Evolutionary conservation across 164 flowering plant species (phyloP).

Genomic region (Pachysandra terminalis): DNA sequence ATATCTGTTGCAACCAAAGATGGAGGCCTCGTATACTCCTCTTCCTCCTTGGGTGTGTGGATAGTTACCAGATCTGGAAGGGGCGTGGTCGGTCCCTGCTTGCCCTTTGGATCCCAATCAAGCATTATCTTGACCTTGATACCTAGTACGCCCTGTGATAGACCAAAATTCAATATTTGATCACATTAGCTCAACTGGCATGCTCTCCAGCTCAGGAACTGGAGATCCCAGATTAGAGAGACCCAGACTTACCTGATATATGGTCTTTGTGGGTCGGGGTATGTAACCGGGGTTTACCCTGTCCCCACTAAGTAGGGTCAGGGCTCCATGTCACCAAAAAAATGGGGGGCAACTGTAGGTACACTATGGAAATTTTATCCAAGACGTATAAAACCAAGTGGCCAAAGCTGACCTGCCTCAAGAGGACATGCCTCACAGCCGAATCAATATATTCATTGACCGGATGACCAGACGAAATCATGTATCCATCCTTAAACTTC

Average conservation of each 20-base stretch:
- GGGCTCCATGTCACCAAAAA: no score
- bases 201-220: no score
- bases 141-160: constrained; percentile 59
- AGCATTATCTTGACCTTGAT: constrained; percentile 77
- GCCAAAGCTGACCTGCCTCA: constrained; percentile 55
- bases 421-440: constrained; percentile 81
- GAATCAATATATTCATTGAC: constrained; percentile 79
- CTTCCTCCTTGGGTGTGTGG: constrained; percentile 65
- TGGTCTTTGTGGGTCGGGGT: no score
- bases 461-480: constrained; percentile 90
- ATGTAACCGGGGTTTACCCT: no score
- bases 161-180: no score
- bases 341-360: no score
- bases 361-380: not conserved
- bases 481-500: constrained; percentile 91
- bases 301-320: no score
- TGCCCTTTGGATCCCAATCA: constrained; percentile 79
- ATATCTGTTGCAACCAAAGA: constrained; percentile 24
- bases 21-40: constrained; percentile 18
- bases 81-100: constrained; percentile 60
- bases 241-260: no score
- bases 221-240: no score
- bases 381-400: not conserved
- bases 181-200: no score
- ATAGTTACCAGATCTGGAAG: constrained; percentile 70